phyloP scores from a whole-genome alignment of 108 stramenopile species.

The Skeletonema tropicum region DNA sequence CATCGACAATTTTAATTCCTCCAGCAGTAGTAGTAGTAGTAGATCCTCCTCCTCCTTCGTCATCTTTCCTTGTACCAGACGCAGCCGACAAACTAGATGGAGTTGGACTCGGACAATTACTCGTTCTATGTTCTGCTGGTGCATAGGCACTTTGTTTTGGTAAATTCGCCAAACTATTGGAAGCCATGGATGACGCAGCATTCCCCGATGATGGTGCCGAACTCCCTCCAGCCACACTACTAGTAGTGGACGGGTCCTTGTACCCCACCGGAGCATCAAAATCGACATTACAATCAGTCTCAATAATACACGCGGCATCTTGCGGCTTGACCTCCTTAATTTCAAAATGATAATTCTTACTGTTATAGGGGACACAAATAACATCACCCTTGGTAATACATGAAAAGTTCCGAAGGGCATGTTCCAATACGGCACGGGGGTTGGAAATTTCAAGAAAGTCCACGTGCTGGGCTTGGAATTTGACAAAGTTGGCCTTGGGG shows the following conservation, averaged over 20 bases:
- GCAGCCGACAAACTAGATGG: slow-evolving; percentile 47
- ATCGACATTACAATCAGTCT: slow-evolving; percentile 95
- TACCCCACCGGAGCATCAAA: slow-evolving; percentile 96
- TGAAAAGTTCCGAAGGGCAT: slow-evolving; percentile 92
- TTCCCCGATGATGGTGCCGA: slow-evolving; percentile 28
- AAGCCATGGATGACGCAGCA: slow-evolving; percentile 7
- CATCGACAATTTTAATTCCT: slow-evolving; percentile 79
- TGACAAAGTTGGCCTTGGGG: slow-evolving; percentile 96
- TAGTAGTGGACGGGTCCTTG: slow-evolving; percentile 65
- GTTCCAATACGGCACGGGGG: slow-evolving; percentile 97
- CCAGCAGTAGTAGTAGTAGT: slow-evolving; percentile 17
- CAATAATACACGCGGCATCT: slow-evolving; percentile 94
- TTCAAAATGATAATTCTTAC: slow-evolving; percentile 94
- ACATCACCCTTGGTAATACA: slow-evolving; percentile 98
- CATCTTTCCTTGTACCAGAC: slow-evolving; percentile 6
- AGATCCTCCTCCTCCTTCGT: too few species aligned
- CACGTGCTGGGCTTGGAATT: slow-evolving; percentile 97
- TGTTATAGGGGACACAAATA: slow-evolving; percentile 97
- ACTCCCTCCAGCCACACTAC: neutral
- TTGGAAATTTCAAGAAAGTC: slow-evolving; percentile 99
- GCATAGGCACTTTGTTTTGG: slow-evolving; percentile 57
- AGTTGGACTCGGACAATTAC: slow-evolving; percentile 73
- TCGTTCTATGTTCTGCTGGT: slow-evolving; percentile 45
- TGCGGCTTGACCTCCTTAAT: slow-evolving; percentile 92
- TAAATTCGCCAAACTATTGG: slow-evolving; percentile 37